These are phyloP conservation scores for Linnemannia elongata DNA, from an alignment of 192 early-diverging fungal species.

Conservation along the genomic window DNA sequence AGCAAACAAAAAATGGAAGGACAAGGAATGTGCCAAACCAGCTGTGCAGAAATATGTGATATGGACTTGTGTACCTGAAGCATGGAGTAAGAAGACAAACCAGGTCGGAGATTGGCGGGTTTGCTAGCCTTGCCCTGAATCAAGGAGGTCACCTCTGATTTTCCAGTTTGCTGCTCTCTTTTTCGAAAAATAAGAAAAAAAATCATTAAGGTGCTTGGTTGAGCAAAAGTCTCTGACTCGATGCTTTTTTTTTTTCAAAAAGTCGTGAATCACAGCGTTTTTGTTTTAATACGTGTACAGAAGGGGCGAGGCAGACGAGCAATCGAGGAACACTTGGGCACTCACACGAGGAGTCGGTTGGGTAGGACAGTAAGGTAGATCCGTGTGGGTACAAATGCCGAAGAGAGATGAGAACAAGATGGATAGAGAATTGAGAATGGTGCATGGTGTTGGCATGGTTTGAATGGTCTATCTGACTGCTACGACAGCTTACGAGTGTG, in stretches of 20 bases:
- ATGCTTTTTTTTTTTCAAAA: neutral
- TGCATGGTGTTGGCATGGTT: neutral
- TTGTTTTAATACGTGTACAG: neutral
- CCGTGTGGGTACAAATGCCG: neutral
- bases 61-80: neutral
- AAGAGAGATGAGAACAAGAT: neutral
- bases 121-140: neutral
- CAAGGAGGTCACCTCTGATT: neutral
- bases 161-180: neutral
- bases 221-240: constrained; percentile 7
- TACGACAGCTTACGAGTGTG: no score
- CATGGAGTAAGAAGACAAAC: neutral
- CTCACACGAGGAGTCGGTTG: no score
- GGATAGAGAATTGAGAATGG: neutral
- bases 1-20: neutral
- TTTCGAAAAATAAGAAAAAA: neutral
- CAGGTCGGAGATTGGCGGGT: neutral
- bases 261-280: neutral
- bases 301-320: no score
- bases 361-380: neutral
- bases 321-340: no score
- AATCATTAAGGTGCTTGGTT: neutral
- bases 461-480: constrained; percentile 1
- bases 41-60: neutral
- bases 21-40: neutral